Percentiles rank a stretch among this genome's conserved stretches.
phyloP scores from a whole-genome alignment of 2,329 filamentous ascomycete genomes.

The Pseudogymnoascus sp. region DNA sequence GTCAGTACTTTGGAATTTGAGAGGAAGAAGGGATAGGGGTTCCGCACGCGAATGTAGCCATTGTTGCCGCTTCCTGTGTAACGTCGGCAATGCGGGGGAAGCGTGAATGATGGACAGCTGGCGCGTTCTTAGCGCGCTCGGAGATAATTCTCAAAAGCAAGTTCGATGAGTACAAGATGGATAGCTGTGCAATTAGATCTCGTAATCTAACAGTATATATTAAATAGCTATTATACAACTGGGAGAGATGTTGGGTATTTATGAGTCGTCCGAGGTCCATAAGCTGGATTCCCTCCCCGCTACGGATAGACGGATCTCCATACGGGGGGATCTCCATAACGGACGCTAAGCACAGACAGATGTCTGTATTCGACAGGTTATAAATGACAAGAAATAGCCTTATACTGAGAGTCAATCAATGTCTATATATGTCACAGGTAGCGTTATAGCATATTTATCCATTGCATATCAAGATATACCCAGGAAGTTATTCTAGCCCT shows the following conservation, averaged over 20 bases:
- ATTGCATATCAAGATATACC: not conserved
- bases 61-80: constrained; percentile 19
- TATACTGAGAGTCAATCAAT: not conserved
- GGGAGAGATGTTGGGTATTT: not conserved
- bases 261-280: no score
- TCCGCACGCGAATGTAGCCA: constrained; percentile 43
- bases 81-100: not conserved
- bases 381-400: no score
- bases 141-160: not conserved
- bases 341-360: not conserved
- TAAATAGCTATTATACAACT: not conserved
- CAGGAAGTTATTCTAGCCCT: not conserved
- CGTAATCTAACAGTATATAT: not conserved
- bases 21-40: constrained; percentile 11
- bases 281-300: no score
- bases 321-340: not conserved
- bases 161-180: not conserved
- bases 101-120: not conserved
- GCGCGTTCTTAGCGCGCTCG: not conserved
- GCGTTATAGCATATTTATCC: not conserved
- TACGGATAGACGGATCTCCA: not conserved
- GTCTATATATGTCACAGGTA: not conserved
- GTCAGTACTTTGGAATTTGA: constrained; percentile 14
- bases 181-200: not conserved
- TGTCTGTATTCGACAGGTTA: not conserved